phyloP scores from a whole-genome alignment of 1,284 basidiomycete species.

The Ganoderma resinaceum region DNA sequence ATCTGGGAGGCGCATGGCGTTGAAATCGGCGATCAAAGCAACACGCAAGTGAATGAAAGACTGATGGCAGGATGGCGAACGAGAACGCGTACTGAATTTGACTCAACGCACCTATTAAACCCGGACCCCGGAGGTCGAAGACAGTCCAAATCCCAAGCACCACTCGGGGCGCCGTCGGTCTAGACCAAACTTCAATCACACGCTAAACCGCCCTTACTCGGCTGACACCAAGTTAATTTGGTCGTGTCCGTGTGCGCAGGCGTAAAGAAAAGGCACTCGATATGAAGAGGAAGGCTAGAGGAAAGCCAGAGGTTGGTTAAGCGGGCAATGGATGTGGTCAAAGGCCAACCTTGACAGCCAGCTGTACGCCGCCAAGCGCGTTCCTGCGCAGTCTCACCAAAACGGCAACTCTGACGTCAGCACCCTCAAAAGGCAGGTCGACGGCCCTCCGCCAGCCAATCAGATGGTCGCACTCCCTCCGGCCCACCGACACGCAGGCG shows the following conservation, averaged over 20 bases:
- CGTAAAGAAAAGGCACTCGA: too few relatives aligned
- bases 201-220: background rate
- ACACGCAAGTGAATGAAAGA: background rate
- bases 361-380: background rate
- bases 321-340: background rate
- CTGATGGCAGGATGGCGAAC: background rate
- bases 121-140: background rate
- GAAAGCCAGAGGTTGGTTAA: background rate
- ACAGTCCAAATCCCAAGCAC: background rate
- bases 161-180: background rate
- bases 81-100: too few relatives aligned
- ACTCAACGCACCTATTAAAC: background rate
- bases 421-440: background rate
- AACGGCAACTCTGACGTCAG: background rate
- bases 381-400: background rate
- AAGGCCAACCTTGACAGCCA: background rate
- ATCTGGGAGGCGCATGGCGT: background rate
- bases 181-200: background rate
- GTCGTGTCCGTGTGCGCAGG: background rate
- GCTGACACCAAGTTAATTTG: background rate
- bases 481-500: background rate
- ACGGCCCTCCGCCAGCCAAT: background rate
- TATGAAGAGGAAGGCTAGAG: background rate
- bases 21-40: background rate
- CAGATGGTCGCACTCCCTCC: background rate